Base-by-base conservation (phyloP, 129 eudicot species). In the Lonicera japonica region DNA sequence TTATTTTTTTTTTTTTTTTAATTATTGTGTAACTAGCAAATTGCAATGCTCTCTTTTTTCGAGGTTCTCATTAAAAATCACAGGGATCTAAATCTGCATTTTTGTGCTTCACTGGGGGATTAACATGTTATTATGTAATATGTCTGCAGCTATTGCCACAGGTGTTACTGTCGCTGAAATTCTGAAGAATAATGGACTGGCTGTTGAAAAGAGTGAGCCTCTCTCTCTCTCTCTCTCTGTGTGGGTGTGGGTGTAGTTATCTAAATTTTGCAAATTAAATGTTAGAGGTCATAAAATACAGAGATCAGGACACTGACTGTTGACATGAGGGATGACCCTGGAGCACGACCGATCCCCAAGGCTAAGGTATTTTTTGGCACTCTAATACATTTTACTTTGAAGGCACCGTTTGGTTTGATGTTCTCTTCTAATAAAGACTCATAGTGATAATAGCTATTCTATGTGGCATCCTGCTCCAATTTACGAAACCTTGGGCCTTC, bases 101-200 rank as follows among this genome's bases (percentile, higher is more conserved):
- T 48, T 21, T 64, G 17, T 3, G 25, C 25, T 50, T 64, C 21
- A 6, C 41, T 51, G 47, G 13, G 11, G n/a, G 11, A 46, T 24
- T 64, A 4, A 34, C 25, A 21, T 60, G 11, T 65, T 25, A 4
- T 25, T 19, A 12, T 51, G 41, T 61, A 25, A 14, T 57, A 40
- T 54, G 36, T 59, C 64, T 15, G 55, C 83, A 82, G 88, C 88
- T 34, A 82, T 82, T 61, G 70, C 88, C 15, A 82, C 88, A 10
- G 88, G 68, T 34, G 81, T 82, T 29, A 77, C 78, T 21, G 63
- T 82, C 67, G 83, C 88, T 17, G 88, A 82, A 41, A 82, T 82
- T 56, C 57, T 82, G 41, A 82, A 82, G 73, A 82, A 82, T 76
- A 82, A 68, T 65, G 88, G 88, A 45, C 61, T 77, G 59, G 88